Conservation (phyloP, 805 yeast species). For the Komagataella ulmi region DNA sequence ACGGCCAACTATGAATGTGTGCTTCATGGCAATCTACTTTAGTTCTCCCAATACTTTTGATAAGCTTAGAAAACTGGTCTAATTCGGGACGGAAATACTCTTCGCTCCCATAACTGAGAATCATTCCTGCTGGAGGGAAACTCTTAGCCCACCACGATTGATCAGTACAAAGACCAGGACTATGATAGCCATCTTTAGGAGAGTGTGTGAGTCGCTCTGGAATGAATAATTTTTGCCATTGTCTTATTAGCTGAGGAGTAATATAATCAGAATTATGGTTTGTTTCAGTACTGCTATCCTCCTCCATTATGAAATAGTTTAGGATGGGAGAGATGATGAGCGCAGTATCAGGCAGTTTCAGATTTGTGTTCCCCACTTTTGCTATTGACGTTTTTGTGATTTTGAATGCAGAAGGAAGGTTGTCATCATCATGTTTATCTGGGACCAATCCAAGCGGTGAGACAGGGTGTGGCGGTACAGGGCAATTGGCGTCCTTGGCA, state of each 20-base stretch:
- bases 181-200: constrained; percentile 11
- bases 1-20: constrained; percentile 36
- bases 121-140: constrained; percentile 26
- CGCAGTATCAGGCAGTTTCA: constrained; percentile 2
- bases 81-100: constrained; percentile 27
- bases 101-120: constrained; percentile 27
- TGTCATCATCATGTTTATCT: not conserved
- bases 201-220: constrained; percentile 1
- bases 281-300: constrained; percentile 1
- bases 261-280: not conserved
- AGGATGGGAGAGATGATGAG: constrained; percentile 15
- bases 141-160: constrained; percentile 24
- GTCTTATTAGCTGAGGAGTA: not conserved
- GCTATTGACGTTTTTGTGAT: not conserved
- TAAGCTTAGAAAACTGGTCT: constrained; percentile 14
- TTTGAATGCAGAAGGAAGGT: not conserved
- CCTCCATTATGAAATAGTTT: constrained; percentile 6
- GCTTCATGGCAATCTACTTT: constrained; percentile 19
- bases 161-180: constrained; percentile 19
- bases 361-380: constrained; percentile 7
- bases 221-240: constrained; percentile 8
- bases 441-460: not conserved
- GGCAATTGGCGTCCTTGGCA: constrained; percentile 11
- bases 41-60: constrained; percentile 16
- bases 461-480: constrained; percentile 7